A percentile compares a stretch with the other conserved stretches of the same genome.
These are phyloP conservation scores for Phytophthora sojae DNA, from an alignment of 352 stramenopile species.

Conservation along the genomic window DNA sequence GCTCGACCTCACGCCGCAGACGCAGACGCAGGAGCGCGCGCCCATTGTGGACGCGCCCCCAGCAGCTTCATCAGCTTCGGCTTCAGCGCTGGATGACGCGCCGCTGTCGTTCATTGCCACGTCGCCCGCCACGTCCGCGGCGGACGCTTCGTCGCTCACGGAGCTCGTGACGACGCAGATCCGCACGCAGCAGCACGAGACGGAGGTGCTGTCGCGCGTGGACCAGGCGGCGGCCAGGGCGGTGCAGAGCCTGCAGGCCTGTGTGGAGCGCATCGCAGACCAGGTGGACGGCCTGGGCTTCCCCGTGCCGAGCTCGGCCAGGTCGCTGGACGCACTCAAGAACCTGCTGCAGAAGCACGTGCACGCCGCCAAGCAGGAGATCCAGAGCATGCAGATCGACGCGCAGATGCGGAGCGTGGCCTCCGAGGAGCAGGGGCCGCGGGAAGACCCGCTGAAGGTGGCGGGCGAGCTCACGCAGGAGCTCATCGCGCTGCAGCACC, in stretches of 20 bases:
- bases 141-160: constrained; percentile 44
- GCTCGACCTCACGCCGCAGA: constrained; percentile 49
- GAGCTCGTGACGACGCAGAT: constrained; percentile 55
- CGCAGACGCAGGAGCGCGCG: not conserved
- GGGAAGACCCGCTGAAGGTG: constrained; percentile 38
- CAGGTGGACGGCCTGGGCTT: constrained; percentile 63
- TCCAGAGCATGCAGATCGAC: constrained; percentile 74
- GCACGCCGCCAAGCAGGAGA: constrained; percentile 64
- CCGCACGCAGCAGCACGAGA: constrained; percentile 45
- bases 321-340: constrained; percentile 54
- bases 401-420: constrained; percentile 65
- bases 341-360: constrained; percentile 62
- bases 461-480: constrained; percentile 54
- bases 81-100: constrained; percentile 5
- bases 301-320: constrained; percentile 46
- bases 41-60: not conserved
- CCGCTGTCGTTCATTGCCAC: constrained; percentile 10
- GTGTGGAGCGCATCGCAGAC: constrained; percentile 47
- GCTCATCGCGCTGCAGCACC: constrained; percentile 52
- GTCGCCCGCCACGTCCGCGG: constrained; percentile 10
- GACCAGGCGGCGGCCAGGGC: constrained; percentile 45
- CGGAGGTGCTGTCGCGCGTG: constrained; percentile 35
- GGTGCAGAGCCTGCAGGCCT: constrained; percentile 51
- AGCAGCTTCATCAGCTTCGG: not conserved
- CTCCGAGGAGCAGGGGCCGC: constrained; percentile 35